phyloP scores from a whole-genome alignment of 495 filamentous ascomycete species.

The Daldinia concentrica region DNA sequence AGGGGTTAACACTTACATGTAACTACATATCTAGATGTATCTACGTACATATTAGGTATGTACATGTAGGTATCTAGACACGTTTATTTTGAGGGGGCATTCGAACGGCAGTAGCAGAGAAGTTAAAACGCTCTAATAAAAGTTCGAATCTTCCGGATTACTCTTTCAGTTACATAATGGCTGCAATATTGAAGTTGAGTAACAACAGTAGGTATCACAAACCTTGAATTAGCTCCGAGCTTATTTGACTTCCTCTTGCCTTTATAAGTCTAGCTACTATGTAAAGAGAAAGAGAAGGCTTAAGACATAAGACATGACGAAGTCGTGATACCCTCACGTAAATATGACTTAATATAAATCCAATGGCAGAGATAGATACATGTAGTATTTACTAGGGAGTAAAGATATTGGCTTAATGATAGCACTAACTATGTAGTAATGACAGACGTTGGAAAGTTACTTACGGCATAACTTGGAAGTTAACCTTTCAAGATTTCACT shows the following conservation, averaged over 20 bases:
- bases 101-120: background rate
- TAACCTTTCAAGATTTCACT: background rate
- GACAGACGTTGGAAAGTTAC: background rate
- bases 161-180: background rate
- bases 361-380: background rate
- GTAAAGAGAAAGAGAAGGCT: background rate
- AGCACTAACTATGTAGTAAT: too few relatives aligned
- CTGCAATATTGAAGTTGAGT: background rate
- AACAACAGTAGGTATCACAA: background rate
- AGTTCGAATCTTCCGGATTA: background rate
- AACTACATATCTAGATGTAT: background rate
- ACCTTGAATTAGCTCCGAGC: background rate
- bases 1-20: constrained; percentile 18
- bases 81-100: too few relatives aligned
- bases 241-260: background rate
- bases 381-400: background rate
- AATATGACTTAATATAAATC: background rate
- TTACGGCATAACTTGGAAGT: background rate
- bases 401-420: background rate
- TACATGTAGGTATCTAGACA: too few relatives aligned
- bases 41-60: background rate
- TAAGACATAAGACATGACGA: background rate
- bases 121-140: background rate
- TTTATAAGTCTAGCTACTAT: background rate
- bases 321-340: background rate